phyloP scores from a whole-genome alignment of 2,329 filamentous ascomycete genomes.

The Phaeomoniella chlamydospora region DNA sequence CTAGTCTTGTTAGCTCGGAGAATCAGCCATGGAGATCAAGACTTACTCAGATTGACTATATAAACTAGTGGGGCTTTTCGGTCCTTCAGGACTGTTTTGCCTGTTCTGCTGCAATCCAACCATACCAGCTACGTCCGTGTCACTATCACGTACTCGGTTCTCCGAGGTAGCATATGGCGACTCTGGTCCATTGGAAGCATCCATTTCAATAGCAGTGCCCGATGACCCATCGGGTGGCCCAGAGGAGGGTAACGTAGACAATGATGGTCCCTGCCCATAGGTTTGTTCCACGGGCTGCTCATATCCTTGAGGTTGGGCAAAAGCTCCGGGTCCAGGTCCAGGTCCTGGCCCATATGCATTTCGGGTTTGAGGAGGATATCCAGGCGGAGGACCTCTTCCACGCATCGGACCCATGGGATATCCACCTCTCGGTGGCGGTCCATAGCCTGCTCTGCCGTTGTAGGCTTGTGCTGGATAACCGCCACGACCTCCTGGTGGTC shows the following conservation, averaged over 20 bases:
- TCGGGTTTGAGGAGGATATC: conserved; percentile 28
- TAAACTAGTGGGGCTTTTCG: conserved; percentile 52
- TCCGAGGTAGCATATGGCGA: conserved; percentile 1
- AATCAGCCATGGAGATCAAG: conserved; percentile 2
- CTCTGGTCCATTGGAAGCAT: conserved; percentile 40
- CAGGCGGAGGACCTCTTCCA: conserved; percentile 20
- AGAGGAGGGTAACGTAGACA: conserved; percentile 4
- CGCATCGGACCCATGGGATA: conserved; percentile 19
- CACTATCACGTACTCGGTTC: conserved; percentile 38
- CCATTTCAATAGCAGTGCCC: conserved; percentile 67
- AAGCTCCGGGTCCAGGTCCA: conserved; percentile 19
- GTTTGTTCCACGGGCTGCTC: no score
- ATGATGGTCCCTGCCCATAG: background rate
- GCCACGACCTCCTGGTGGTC: conserved; percentile 15
- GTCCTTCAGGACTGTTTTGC: conserved; percentile 26
- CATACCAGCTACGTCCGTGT: conserved; percentile 61
- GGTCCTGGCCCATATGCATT: background rate
- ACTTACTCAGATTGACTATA: conserved; percentile 64
- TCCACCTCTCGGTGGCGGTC: conserved; percentile 19
- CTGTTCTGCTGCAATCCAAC: conserved; percentile 51
- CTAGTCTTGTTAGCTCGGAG: conserved; percentile 13
- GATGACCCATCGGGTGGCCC: conserved; percentile 24
- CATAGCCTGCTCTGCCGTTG: conserved; percentile 18
- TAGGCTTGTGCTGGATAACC: conserved; percentile 9
- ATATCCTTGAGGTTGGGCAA: conserved; percentile 24